Base-by-base conservation (phyloP, 257 asterid species). In the Plectranthus barbatus region DNA sequence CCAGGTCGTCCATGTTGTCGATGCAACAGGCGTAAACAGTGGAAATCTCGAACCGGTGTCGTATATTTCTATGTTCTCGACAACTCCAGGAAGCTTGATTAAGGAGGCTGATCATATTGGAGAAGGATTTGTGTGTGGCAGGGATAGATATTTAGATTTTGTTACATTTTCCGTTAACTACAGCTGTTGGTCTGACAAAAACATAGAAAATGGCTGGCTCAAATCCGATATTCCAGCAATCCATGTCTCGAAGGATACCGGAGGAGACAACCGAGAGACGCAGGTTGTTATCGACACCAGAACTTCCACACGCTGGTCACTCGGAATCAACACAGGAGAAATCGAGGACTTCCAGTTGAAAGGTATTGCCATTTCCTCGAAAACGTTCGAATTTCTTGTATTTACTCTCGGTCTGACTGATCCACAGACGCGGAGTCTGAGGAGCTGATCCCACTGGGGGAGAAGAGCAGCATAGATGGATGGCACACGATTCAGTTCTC, bases 1-100 rank as follows among this genome's bases (percentile, higher is more conserved):
- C 63, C 86, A 89, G 99, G 90, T 85, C 23, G 97, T 92, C 70
- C 97, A 92, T 54, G 95, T 90, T 15, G 91, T 92, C 65, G 91
- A 90, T 71, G 72, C 86, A 41, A 77, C 77, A 1, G 80, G 73
- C 74, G 47, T 29, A 9, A 56, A 47, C 11, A 73, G 60, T 18
- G 78, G 70, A 58, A 78, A 66, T 40, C 64, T 40, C 11, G 91
- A 83, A 62, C 93, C 90, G 1, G 68, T 64, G 20, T 83, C 98
- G 0, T 79, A 77, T 66, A 69, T 90, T 42, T 85, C 95, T 44
- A 67, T 92, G 51, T 90, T 92, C 69, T 92, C 99, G 23, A 74
- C 82, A 0, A 90, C 96, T 66, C 94, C 97, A 4, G 99, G 99
- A 64, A 81, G 78, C 66, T 80, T 92, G 84, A 54, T 36, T 3